Conservation (phyloP, 2,329 filamentous ascomycete genomes). For the Xylariaceae sp. region DNA sequence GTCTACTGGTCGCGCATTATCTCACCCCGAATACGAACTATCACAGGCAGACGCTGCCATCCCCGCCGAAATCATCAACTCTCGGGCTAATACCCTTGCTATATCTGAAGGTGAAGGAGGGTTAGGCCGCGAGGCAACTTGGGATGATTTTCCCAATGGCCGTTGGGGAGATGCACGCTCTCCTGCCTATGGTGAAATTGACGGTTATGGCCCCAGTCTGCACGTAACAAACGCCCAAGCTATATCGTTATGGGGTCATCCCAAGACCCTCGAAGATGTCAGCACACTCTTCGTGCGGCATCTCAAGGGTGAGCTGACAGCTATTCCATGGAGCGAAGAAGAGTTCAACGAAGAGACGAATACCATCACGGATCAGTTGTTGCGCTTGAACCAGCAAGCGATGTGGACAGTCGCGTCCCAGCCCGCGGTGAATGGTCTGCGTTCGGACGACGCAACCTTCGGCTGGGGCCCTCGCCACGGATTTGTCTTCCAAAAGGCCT, state of each 20-base stretch:
- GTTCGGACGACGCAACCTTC: constrained; percentile 73
- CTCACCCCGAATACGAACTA: constrained; percentile 65
- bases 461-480: constrained; percentile 92
- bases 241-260: constrained; percentile 80
- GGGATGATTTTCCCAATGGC: constrained; percentile 98
- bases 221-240: constrained; percentile 87
- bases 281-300: constrained; percentile 77
- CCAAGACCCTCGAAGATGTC: constrained; percentile 68
- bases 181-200: constrained; percentile 92
- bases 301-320: constrained; percentile 72
- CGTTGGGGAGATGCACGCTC: constrained; percentile 92
- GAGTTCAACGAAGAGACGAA: constrained; percentile 79
- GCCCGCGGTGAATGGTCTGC: constrained; percentile 84
- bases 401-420: constrained; percentile 98
- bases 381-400: constrained; percentile 73
- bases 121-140: constrained; percentile 89
- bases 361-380: constrained; percentile 72
- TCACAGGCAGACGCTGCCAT: constrained; percentile 74
- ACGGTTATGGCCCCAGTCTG: constrained; percentile 95
- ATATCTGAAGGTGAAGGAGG: constrained; percentile 92
- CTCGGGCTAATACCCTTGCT: constrained; percentile 78
- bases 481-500: constrained; percentile 97
- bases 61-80: constrained; percentile 71
- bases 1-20: constrained; percentile 54
- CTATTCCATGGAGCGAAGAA: constrained; percentile 93